Percentiles rank a stretch among this genome's conserved stretches.
These are phyloP conservation scores for Naganishia sp. DNA, from an alignment of 1,284 basidiomycete genomes.

Conservation along the genomic window DNA sequence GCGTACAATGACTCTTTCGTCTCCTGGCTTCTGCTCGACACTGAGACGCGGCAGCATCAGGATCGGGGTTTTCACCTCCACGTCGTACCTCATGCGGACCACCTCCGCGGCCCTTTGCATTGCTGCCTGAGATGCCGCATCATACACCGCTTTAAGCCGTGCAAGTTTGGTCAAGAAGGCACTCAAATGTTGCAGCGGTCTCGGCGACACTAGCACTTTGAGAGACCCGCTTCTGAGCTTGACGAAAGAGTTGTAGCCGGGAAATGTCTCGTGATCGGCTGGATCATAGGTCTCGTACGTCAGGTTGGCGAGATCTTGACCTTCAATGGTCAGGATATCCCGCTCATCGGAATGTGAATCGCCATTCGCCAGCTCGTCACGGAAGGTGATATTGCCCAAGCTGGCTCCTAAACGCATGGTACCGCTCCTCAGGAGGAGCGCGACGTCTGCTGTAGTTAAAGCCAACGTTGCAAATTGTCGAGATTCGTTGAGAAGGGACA, in stretches of 20 bases:
- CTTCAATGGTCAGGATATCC: constrained; percentile 89
- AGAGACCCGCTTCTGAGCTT: constrained; percentile 86
- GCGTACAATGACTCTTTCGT: constrained; percentile 74
- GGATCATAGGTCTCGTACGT: constrained; percentile 88
- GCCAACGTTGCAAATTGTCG: constrained; percentile 79
- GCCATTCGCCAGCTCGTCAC: constrained; percentile 71
- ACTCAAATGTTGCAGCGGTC: constrained; percentile 82
- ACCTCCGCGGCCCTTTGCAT: constrained; percentile 87
- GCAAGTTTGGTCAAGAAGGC: constrained; percentile 85
- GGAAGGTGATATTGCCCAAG: constrained; percentile 80
- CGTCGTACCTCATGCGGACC: constrained; percentile 81
- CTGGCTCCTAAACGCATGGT: constrained; percentile 80
- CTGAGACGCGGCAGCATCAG: constrained; percentile 81
- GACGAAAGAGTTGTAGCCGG: constrained; percentile 83
- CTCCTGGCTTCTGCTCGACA: constrained; percentile 54
- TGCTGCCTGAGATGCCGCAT: constrained; percentile 87
- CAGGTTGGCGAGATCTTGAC: constrained; percentile 92
- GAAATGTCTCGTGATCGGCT: constrained; percentile 62
- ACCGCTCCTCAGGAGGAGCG: constrained; percentile 71
- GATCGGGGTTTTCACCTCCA: constrained; percentile 90
- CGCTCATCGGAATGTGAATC: constrained; percentile 69
- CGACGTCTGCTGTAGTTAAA: constrained; percentile 87
- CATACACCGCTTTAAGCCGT: constrained; percentile 88
- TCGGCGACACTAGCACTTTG: constrained; percentile 84
- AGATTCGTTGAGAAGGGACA: constrained; percentile 78